Conservation (phyloP, 176 grass and related monocot species). For the Paspalum notatum region DNA sequence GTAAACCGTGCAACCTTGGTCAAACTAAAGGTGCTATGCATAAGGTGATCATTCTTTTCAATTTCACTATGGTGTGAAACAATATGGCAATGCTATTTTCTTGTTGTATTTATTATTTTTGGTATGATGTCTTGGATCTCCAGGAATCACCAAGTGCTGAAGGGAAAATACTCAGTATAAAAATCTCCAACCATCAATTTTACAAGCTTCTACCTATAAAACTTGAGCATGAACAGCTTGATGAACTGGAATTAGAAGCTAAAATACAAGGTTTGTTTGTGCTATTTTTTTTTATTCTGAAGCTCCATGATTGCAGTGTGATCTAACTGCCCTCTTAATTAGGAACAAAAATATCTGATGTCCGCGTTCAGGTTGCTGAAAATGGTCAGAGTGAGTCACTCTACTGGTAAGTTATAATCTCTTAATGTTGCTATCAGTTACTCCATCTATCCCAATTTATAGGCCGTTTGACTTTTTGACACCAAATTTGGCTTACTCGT, state of each 20-base stretch:
- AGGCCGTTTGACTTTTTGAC: too few relatives aligned
- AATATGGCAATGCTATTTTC: conserved; percentile 22
- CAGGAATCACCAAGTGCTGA: conserved; percentile 56
- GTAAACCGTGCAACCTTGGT: conserved; percentile 58
- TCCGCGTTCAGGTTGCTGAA: conserved; percentile 78
- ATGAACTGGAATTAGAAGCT: conserved; percentile 92
- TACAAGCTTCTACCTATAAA: conserved; percentile 81
- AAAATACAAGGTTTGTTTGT: conserved; percentile 78
- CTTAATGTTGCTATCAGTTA: conserved; percentile 29
- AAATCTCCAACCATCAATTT: conserved; percentile 76
- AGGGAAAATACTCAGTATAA: conserved; percentile 55
- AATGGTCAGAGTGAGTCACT: conserved; percentile 55
- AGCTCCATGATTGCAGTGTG: conserved; percentile 6
- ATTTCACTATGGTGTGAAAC: neutral
- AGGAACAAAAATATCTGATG: conserved; percentile 74
- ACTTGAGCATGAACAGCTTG: conserved; percentile 80
- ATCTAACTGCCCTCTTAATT: conserved; percentile 39
- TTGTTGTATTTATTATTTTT: conserved; percentile 24
- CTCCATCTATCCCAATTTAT: too few relatives aligned
- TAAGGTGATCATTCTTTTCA: conserved; percentile 52
- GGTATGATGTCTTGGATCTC: conserved; percentile 40
- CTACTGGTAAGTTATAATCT: conserved; percentile 65
- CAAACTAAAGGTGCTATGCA: conserved; percentile 41
- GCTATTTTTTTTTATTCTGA: conserved; percentile 2
- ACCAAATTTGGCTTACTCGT: too few relatives aligned